Base-by-base conservation (phyloP, 2,329 filamentous ascomycete genomes). In the Verticillium nubilum region DNA sequence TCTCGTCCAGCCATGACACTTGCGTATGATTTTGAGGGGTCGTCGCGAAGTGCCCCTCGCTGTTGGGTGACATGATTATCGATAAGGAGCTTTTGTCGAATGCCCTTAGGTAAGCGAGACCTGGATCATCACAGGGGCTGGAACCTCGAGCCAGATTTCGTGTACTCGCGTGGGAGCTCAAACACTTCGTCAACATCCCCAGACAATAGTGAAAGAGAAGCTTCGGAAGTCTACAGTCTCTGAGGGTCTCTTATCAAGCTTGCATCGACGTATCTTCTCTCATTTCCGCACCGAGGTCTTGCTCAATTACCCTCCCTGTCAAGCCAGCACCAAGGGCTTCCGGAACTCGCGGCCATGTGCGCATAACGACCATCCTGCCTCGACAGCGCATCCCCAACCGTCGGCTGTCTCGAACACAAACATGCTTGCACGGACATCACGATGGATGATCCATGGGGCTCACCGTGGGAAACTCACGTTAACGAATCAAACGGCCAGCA, bases 361-460 rank as follows among this genome's bases (percentile, higher is more conserved):
- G n/a, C 19, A 5, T 50, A 50, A 50, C 19, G 19, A 23, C 19
- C 33, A 12, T 50, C 42, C 42, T 25, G 19, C 42, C 42, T 23
- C 25, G 42, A 50, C n/a, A 23, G 42, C 42, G 19, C 19, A 50
- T 2, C 19, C 19, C 42, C 19, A 10, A 50, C 42, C 42, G 19
- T 50, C 12, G 19, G 42, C 42, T 50, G 42, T 25, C 42, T 12
- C 42, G 42, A 50, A n/a, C 42, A 50, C 42, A 50, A 50, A 50
- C 19, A 50, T 50, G 42, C 42, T 19, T 50, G 19, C 42, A 23
- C 42, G 25, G 42, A 25, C 23, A 35, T 52, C 61, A 54, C 61
- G 67, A 86, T 86, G 83, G 83, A 86, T 70, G 82, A 86, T 82
- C 83, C 83, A 67, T 86, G 83, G 83, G 80, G 80, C 72, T 85